Evolutionary conservation across 2,329 filamentous ascomycete species (phyloP), one percentile per base, ranked within the genome.

Genomic region (Pseudocercospora crystallina): DNA sequence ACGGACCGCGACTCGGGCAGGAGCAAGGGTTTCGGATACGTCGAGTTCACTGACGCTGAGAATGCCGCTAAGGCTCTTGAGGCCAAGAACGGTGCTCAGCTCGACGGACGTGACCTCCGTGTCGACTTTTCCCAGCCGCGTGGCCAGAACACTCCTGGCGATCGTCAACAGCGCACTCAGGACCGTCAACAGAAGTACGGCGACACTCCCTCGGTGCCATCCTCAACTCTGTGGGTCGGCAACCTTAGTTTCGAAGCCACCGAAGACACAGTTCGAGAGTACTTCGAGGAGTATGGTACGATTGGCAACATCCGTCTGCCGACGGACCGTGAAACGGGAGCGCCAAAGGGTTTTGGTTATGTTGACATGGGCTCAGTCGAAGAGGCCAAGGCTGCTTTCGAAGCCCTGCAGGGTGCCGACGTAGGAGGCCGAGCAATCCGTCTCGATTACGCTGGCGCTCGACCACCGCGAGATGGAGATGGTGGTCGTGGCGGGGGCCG

Each of bases 281-380:
- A 87, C 70, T 96, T 96, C 77, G 76, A 77, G 64, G 80, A 86
- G 61, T 80, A 85, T 63, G 83, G 83, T 60, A 80, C 77, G 68
- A 83, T 94, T 69, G 82, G 86, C 66, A 87, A 87, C 68, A 83
- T 96, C 65, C 87, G 90, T 67, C 85, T 96, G 56, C 91, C 91
- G 44, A 96, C 91, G 53, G 89, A 96, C 71, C 83, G 84, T 70
- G 90, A 95, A 55, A 84, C 84, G 56, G 90, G 90, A 59, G 82
- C 84, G 63, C 85, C 86, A 69, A 96, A 96, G 85, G 91, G 91
- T 51, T 96, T 95, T 72, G 91, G 89, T 48, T 96, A 96, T 70
- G 86, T 96, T 58, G 85, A 86, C 67, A 96, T 92, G 79, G 76
- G 77, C 62, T 87, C 86, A 13, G 71, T 94, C 56, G 90, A 95